Conservation (phyloP, 352 stramenopile species). For the Hyaloperonospora arabidopsidis region DNA sequence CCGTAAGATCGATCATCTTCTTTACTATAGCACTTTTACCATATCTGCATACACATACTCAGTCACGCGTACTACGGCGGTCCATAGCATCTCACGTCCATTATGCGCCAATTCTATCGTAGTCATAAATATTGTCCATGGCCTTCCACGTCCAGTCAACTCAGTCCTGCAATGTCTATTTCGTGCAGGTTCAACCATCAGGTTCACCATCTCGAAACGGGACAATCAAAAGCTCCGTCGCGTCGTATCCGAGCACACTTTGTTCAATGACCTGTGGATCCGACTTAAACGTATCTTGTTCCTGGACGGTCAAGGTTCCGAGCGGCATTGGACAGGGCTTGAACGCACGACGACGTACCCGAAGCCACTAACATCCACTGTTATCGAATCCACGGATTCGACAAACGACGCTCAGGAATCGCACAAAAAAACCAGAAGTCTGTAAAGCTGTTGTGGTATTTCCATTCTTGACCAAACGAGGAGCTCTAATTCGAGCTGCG, state of each 20-base stretch:
- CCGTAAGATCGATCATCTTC: too few relatives aligned
- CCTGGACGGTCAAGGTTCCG: conserved; percentile 37
- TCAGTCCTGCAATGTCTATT: too few relatives aligned
- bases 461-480: conserved; percentile 44
- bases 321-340: conserved; percentile 56
- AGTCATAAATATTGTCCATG: too few relatives aligned
- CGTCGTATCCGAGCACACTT: conserved; percentile 39
- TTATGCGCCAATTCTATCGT: too few relatives aligned
- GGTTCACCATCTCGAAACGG: conserved; percentile 9
- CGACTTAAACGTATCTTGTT: conserved; percentile 62
- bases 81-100: too few relatives aligned
- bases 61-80: too few relatives aligned
- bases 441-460: conserved; percentile 74
- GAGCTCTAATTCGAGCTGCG: conserved; percentile 38
- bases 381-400: background rate
- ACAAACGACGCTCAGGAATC: background rate
- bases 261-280: conserved; percentile 65
- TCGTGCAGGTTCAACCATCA: too few relatives aligned
- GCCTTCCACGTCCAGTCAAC: too few relatives aligned
- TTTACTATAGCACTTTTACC: too few relatives aligned
- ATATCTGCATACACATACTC: too few relatives aligned
- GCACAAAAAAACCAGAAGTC: conserved; percentile 15
- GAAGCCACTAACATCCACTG: conserved; percentile 2
- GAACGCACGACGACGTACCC: conserved; percentile 64
- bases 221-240: conserved; percentile 28